Base-by-base conservation (phyloP, 2,329 filamentous ascomycete genomes). In the Rhynchosporium agropyri region DNA sequence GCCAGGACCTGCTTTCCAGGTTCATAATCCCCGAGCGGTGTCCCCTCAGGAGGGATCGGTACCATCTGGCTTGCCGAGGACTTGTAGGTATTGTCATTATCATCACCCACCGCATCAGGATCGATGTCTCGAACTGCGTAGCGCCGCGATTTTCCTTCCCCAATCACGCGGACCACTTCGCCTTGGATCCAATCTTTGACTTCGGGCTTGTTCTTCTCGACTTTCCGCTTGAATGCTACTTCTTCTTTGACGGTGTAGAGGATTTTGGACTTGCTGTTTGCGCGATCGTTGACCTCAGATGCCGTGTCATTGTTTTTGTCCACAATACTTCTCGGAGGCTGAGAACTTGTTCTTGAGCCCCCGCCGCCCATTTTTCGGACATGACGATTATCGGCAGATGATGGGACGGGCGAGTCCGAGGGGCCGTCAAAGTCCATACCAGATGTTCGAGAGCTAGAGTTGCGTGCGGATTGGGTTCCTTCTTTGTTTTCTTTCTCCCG, bases 61-160 rank as follows among this genome's bases (percentile, higher is more conserved):
- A 93, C 92, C 81, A 95, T 88, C 72, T 84, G 90, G 72, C 84
- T 87, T 1, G 90, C 90, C 49, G 84, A 88, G 2, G 89, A 89
- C 61, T 86, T 85, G 74, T 90, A 92, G 36, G 81, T 78, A 2
- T 80, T 79, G 29, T 48, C 53, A 1, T 80, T 79, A 29, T 48
- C 53, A 5, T 48, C 59, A 69, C 86, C 84, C 66, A 58, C 60
- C 33, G 84, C 83, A 70, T 92, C 90, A 1, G 90, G 89, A 72
- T 92, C 90, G 36, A 89, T 88, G 71, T 94, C 90, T 70, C 92
- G 85, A 29, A 93, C 90, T 74, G 89, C 89, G 77, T 93, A 93
- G 50, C 89, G 84, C 71, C 89, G 83, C 72, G 86, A 89, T 74
- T 92, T 92, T 60, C 89, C 89, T 64, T 93, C 89, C 13, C 89